These are phyloP conservation scores for Rhinocladiella mackenziei DNA, from an alignment of 2,329 filamentous ascomycete genomes.

Conservation along the genomic window DNA sequence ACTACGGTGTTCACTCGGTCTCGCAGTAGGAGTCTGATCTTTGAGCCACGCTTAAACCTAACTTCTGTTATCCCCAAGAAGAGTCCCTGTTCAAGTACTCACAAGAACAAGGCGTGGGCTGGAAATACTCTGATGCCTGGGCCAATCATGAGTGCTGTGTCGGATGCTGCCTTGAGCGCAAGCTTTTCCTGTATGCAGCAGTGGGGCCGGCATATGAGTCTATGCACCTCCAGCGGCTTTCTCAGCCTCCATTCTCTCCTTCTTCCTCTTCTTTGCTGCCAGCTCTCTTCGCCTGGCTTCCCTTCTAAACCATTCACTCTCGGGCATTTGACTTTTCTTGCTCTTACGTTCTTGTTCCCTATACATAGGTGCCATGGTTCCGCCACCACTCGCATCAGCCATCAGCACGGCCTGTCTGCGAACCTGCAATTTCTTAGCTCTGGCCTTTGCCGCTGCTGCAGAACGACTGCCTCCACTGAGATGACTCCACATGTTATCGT, in stretches of 20 bases:
- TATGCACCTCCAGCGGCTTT: conserved; percentile 11
- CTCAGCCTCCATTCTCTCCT: conserved; percentile 25
- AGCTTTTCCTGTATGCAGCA: conserved; percentile 47
- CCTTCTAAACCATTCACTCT: conserved; percentile 63
- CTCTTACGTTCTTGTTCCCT: conserved; percentile 73
- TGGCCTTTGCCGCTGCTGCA: conserved; percentile 11
- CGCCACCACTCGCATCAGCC: conserved; percentile 80
- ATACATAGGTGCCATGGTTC: conserved; percentile 82
- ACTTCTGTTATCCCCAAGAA: conserved; percentile 56
- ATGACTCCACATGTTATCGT: conserved; percentile 60
- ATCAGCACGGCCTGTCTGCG: conserved; percentile 80
- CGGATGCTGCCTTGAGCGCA: conserved; percentile 50
- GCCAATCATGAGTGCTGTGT: conserved; percentile 49
- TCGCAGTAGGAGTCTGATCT: conserved; percentile 47
- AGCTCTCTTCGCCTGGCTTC: conserved; percentile 59
- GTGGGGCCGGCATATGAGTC: conserved; percentile 36
- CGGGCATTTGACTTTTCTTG: conserved; percentile 58
- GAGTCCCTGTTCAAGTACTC: conserved; percentile 46
- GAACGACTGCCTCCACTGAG: conserved; percentile 41
- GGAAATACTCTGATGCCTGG: conserved; percentile 47
- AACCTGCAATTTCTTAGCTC: conserved; percentile 39
- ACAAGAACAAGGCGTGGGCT: conserved; percentile 36
- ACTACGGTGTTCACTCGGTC: conserved; percentile 50
- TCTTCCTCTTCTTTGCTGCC: conserved; percentile 46
- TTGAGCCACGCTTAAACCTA: conserved; percentile 43